Conservation (phyloP, 306 rosid genomes). For the Malus asiatica region DNA sequence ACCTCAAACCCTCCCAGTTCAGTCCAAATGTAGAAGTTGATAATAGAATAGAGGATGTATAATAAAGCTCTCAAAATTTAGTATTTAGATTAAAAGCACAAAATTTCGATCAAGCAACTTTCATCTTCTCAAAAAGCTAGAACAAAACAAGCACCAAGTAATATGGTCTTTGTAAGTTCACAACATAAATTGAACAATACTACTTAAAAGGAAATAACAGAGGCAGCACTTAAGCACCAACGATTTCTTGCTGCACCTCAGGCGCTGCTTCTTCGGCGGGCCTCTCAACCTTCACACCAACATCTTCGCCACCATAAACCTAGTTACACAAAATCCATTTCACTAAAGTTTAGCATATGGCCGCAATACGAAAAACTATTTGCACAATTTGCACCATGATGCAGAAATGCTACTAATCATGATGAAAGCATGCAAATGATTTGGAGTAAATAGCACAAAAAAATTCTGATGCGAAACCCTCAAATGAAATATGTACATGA, state of each 20-base stretch:
- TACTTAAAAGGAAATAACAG: neutral
- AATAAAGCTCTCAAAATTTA: neutral
- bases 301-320: constrained; percentile 92
- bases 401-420: neutral
- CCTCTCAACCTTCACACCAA: constrained; percentile 80
- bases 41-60: no score
- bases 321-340: constrained; percentile 9
- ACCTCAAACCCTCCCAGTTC: no score
- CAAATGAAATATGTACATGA: neutral
- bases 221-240: constrained; percentile 53
- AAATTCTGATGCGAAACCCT: neutral
- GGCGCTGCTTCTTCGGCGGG: constrained; percentile 59
- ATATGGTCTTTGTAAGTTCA: neutral
- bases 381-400: neutral
- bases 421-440: neutral
- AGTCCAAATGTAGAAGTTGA: no score
- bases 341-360: neutral
- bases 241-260: constrained; percentile 51
- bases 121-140: constrained; percentile 12
- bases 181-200: constrained; percentile 9
- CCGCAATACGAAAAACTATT: neutral
- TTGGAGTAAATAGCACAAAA: neutral
- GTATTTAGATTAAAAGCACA: constrained; percentile 12
- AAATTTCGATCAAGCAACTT: constrained; percentile 15
- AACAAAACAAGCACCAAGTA: neutral